Percentiles rank a stretch among this genome's conserved stretches.
These are phyloP conservation scores for Zarea fungicola DNA, from an alignment of 2,329 filamentous ascomycete species.

Conservation along the genomic window DNA sequence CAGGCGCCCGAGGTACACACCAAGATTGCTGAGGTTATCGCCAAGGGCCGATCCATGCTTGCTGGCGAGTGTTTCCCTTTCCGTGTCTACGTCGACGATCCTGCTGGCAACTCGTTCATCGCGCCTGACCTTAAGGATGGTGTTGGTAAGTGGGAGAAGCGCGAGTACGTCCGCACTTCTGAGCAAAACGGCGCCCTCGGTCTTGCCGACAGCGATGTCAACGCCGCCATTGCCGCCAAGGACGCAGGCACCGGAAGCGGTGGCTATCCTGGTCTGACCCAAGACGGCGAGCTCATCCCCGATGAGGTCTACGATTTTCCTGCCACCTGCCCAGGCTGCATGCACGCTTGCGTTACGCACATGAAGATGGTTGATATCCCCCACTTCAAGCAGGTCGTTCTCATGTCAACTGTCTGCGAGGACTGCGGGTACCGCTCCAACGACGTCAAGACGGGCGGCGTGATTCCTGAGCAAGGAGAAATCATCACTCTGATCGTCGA, in stretches of 20 bases:
- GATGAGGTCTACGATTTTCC: slow-evolving; percentile 93
- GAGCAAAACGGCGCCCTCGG: slow-evolving; percentile 87
- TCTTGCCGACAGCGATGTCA: slow-evolving; percentile 59
- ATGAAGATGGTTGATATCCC: slow-evolving; percentile 99
- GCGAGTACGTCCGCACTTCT: slow-evolving; percentile 73
- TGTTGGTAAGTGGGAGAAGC: slow-evolving; percentile 82
- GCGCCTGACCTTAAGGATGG: slow-evolving; percentile 75
- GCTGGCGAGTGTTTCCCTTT: slow-evolving; percentile 78
- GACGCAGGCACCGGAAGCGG: slow-evolving; percentile 26
- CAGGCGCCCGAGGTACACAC: slow-evolving; percentile 71
- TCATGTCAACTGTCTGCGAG: slow-evolving; percentile 92
- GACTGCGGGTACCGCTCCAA: slow-evolving; percentile 92
- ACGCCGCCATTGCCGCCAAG: slow-evolving; percentile 34
- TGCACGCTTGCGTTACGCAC: slow-evolving; percentile 78
- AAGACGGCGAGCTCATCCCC: slow-evolving; percentile 77
- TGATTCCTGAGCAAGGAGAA: slow-evolving; percentile 79
- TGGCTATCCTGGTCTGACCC: slow-evolving; percentile 44
- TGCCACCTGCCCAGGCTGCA: slow-evolving; percentile 85
- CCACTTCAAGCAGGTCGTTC: slow-evolving; percentile 93
- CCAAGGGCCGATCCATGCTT: slow-evolving; percentile 70
- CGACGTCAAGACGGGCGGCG: slow-evolving; percentile 96
- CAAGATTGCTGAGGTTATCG: slow-evolving; percentile 73
- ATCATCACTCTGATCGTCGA: slow-evolving; percentile 74
- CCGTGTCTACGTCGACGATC: slow-evolving; percentile 81
- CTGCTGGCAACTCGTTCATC: slow-evolving; percentile 94